A percentile compares a stretch with the other conserved stretches of the same genome.
Conservation (phyloP, 1,139 yeast genomes). For the Saccharomyces pastorianus region DNA sequence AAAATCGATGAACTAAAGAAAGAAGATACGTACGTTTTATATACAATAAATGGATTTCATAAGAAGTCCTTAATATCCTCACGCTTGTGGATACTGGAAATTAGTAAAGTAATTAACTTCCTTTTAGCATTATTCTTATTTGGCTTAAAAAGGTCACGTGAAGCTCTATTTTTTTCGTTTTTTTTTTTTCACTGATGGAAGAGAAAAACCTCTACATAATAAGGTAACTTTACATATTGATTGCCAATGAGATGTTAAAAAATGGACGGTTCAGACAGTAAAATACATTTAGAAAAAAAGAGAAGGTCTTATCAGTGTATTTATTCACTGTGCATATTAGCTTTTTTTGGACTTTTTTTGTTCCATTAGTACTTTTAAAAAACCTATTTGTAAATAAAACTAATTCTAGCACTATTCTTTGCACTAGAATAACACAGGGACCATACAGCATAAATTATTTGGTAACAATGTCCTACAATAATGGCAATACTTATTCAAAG, state of each 20-base stretch:
- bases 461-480: background rate
- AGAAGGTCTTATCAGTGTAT: background rate
- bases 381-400: background rate
- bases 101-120: background rate
- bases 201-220: background rate
- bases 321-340: background rate
- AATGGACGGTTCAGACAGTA: background rate
- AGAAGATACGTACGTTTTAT: background rate
- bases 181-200: background rate
- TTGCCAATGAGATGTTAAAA: background rate
- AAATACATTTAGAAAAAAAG: background rate
- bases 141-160: background rate
- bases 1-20: background rate
- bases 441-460: background rate
- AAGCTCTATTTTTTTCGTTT: background rate
- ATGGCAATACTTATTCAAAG: constrained; percentile 1
- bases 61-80: background rate
- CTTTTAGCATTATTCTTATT: background rate
- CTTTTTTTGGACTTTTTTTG: background rate
- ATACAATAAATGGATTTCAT: background rate
- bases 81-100: background rate
- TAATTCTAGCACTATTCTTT: background rate
- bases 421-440: constrained; percentile 1
- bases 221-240: background rate
- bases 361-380: background rate